phyloP scores from a whole-genome alignment of 768 basidiomycete species.

The Amyloporia xantha region DNA sequence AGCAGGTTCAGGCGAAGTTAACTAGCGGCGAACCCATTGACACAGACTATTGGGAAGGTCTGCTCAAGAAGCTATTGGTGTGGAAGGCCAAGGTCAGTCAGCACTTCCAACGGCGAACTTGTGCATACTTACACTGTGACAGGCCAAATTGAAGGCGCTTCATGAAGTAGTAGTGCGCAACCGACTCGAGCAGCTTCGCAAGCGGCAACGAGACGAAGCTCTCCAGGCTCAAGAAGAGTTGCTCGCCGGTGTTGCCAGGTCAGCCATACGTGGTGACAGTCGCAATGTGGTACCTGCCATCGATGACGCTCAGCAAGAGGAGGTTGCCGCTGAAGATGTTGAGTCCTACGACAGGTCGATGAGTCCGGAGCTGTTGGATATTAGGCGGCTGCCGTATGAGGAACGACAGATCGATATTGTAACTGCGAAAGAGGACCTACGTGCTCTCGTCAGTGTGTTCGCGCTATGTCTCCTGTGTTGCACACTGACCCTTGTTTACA shows the following conservation, averaged over 20 bases:
- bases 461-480: conserved; percentile 3
- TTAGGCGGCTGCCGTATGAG: conserved; percentile 61
- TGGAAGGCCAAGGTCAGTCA: conserved; percentile 87
- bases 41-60: conserved; percentile 94
- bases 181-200: conserved; percentile 90
- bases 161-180: conserved; percentile 98
- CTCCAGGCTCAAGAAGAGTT: conserved; percentile 89
- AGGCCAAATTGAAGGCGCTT: conserved; percentile 87
- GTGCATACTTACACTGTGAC: neutral
- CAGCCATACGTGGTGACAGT: conserved; percentile 42
- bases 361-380: conserved; percentile 76
- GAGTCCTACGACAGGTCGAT: conserved; percentile 82
- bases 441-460: conserved; percentile 48
- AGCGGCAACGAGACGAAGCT: conserved; percentile 93
- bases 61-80: conserved; percentile 87
- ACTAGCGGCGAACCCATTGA: conserved; percentile 91
- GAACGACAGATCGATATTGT: conserved; percentile 80
- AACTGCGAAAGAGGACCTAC: conserved; percentile 57
- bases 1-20: conserved; percentile 82
- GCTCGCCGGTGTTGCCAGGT: conserved; percentile 67
- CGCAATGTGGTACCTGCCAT: conserved; percentile 31
- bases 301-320: conserved; percentile 29
- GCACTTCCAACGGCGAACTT: neutral
- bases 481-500: conserved; percentile 24
- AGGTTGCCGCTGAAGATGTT: conserved; percentile 47